These are phyloP conservation scores for Wickerhamomyces subpelliculosus DNA, from an alignment of 805 yeast genomes.

Conservation along the genomic window DNA sequence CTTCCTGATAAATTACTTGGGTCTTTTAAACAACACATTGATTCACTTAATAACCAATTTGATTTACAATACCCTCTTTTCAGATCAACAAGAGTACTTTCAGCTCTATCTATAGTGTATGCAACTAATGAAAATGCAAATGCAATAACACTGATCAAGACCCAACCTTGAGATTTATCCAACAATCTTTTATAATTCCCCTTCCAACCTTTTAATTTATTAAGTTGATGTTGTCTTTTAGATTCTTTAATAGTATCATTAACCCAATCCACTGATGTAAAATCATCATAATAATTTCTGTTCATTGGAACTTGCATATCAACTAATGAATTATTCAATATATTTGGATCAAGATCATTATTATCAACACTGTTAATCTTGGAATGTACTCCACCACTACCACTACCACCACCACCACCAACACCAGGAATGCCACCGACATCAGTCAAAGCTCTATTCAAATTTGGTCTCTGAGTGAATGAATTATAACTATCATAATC, in stretches of 20 bases:
- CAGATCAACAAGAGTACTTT: constrained; percentile 40
- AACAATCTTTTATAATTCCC: constrained; percentile 25
- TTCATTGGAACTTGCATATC: not conserved
- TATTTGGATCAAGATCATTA: not conserved
- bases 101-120: constrained; percentile 39
- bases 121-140: constrained; percentile 43
- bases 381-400: no score
- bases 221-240: constrained; percentile 31
- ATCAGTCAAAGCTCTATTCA: no score
- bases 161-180: constrained; percentile 41
- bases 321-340: not conserved
- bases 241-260: constrained; percentile 40
- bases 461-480: no score
- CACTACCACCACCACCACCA: no score
- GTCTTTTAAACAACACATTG: constrained; percentile 31
- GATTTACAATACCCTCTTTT: constrained; percentile 44
- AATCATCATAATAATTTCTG: constrained; percentile 46
- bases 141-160: constrained; percentile 39
- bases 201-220: constrained; percentile 26
- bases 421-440: no score
- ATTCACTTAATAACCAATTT: constrained; percentile 37
- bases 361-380: no score
- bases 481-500: no score
- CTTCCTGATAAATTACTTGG: constrained; percentile 6
- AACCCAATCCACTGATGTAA: constrained; percentile 57